Conservation (phyloP, 345 rosid genomes). For the Ceriops decandra region DNA sequence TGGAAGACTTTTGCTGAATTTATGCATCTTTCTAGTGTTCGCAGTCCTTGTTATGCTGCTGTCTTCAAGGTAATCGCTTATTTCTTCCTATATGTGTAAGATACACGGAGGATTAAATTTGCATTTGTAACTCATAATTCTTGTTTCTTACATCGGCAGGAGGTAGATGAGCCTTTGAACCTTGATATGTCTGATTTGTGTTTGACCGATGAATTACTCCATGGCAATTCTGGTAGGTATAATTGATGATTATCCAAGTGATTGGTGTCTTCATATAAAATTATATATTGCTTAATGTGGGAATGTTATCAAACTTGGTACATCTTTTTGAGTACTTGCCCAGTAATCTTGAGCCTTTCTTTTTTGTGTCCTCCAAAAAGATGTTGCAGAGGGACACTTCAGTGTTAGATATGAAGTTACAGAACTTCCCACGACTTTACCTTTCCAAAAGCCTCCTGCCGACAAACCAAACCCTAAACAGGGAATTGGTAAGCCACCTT, state of each 20-base stretch:
- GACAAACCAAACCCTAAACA: slow-evolving; percentile 98
- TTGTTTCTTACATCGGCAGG: slow-evolving; percentile 43
- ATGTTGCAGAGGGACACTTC: slow-evolving; percentile 65
- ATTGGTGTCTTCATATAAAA: neutral
- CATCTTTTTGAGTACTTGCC: neutral
- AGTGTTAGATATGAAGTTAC: slow-evolving; percentile 75
- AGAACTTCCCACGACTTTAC: slow-evolving; percentile 69
- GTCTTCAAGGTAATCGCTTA: slow-evolving; percentile 61
- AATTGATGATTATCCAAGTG: neutral
- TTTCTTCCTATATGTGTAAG: neutral
- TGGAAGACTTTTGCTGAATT: slow-evolving; percentile 99
- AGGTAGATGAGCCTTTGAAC: slow-evolving; percentile 83
- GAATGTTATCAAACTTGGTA: no score
- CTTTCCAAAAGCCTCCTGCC: slow-evolving; percentile 66
- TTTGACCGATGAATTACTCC: slow-evolving; percentile 64
- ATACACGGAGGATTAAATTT: neutral
- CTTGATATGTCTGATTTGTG: slow-evolving; percentile 79
- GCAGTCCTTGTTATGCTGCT: slow-evolving; percentile 83
- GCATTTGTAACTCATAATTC: slow-evolving; percentile 1
- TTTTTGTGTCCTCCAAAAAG: slow-evolving; percentile 28
- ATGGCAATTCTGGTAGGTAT: slow-evolving; percentile 57
- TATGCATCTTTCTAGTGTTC: slow-evolving; percentile 75
- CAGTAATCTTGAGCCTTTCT: neutral
- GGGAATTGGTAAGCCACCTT: slow-evolving; percentile 70
- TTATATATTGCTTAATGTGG: neutral